Conservation (phyloP, 179 eudicot species). For the Amaranthus tricolor region DNA sequence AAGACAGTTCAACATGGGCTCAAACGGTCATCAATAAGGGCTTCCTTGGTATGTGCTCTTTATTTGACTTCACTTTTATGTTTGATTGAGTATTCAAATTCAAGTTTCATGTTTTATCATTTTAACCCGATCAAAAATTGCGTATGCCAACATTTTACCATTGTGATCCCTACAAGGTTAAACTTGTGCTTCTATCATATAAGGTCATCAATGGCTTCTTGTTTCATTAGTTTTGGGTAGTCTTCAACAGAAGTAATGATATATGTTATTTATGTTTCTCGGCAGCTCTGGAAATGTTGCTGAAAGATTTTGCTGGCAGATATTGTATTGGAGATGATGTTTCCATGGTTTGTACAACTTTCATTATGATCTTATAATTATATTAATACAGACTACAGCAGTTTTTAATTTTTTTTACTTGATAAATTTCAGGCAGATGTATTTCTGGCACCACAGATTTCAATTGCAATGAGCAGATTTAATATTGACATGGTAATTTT, state of each 20-base stretch:
- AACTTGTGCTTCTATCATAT: background rate
- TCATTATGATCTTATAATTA: background rate
- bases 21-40: conserved; percentile 42
- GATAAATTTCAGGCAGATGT: conserved; percentile 55
- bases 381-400: background rate
- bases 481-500: conserved; percentile 54
- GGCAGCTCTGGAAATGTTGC: conserved; percentile 57
- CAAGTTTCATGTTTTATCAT: background rate
- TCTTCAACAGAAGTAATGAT: background rate
- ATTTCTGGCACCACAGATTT: conserved; percentile 61
- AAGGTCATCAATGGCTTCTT: background rate
- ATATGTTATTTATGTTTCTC: background rate
- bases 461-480: conserved; percentile 45
- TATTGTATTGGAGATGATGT: conserved; percentile 51
- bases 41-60: conserved; percentile 35
- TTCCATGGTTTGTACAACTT: conserved; percentile 38
- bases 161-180: background rate
- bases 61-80: background rate
- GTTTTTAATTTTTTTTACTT: background rate
- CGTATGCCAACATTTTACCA: background rate
- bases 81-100: background rate
- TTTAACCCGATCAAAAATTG: background rate
- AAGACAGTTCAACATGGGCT: conserved; percentile 39
- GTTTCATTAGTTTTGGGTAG: background rate
- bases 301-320: conserved; percentile 40